Conservation (phyloP, 2,329 filamentous ascomycete genomes). For the Xylaria sp. region DNA sequence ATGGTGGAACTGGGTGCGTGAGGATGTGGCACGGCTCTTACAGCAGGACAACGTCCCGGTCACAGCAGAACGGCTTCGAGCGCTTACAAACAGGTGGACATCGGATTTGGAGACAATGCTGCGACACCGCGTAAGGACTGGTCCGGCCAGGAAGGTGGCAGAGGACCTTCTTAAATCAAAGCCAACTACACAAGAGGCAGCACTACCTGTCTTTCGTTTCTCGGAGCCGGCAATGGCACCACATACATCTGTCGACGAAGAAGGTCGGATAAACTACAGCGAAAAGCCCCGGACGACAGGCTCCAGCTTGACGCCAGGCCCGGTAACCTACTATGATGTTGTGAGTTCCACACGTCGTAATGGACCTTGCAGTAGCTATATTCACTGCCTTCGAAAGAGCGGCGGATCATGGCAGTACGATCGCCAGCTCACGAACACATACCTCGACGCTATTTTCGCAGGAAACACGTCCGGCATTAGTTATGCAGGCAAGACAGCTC, state of each 20-base stretch:
- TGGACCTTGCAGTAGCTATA: constrained; percentile 82
- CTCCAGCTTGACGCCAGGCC: constrained; percentile 94
- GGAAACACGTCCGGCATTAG: constrained; percentile 88
- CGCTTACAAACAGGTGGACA: constrained; percentile 95
- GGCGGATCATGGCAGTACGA: constrained; percentile 98
- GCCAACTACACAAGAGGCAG: constrained; percentile 8
- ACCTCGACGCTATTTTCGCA: constrained; percentile 89
- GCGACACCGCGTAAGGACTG: constrained; percentile 14
- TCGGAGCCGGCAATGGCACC: constrained; percentile 91
- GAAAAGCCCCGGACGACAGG: constrained; percentile 88
- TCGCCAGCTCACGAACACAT: constrained; percentile 94
- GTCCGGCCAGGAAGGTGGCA: constrained; percentile 15
- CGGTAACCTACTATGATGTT: constrained; percentile 28
- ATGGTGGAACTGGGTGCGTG: constrained; percentile 98
- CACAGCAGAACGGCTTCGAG: constrained; percentile 44
- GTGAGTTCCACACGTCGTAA: constrained; percentile 25
- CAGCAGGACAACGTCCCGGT: constrained; percentile 15
- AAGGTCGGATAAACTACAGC: constrained; percentile 90
- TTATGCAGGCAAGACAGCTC: constrained; percentile 91
- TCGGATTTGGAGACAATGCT: constrained; percentile 64
- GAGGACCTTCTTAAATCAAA: constrained; percentile 26
- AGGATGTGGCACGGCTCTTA: constrained; percentile 71
- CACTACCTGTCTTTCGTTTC: constrained; percentile 90
- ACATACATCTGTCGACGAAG: constrained; percentile 86
- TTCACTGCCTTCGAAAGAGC: constrained; percentile 93